These are phyloP conservation scores for Leccinum variabile DNA, from an alignment of 1,284 basidiomycete genomes.

Conservation along the genomic window DNA sequence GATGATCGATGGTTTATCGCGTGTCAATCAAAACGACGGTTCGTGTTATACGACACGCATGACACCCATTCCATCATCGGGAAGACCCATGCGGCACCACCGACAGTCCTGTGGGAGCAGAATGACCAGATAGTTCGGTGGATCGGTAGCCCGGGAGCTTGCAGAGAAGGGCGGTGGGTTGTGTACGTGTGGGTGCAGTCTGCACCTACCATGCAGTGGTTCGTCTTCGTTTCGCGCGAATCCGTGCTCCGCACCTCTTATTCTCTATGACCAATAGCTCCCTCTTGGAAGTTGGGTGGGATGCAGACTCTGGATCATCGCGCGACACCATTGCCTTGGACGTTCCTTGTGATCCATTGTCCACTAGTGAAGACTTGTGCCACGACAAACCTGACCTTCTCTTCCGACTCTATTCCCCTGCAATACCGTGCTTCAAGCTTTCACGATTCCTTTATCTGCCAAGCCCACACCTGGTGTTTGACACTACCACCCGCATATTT, in stretches of 20 bases:
- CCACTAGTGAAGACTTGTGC: background rate
- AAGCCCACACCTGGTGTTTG: background rate
- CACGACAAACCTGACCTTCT: too few species aligned
- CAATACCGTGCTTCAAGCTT: too few species aligned
- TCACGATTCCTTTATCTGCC: slow-evolving; percentile 1
- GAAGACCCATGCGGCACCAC: background rate
- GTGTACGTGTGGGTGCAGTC: background rate
- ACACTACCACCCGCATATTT: background rate
- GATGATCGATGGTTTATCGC: background rate
- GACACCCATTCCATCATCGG: too few species aligned
- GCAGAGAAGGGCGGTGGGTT: background rate
- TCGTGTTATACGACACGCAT: background rate
- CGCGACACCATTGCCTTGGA: background rate
- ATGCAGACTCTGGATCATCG: background rate
- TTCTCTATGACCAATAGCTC: background rate
- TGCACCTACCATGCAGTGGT: background rate
- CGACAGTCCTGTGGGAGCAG: background rate
- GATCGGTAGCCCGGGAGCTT: too few species aligned
- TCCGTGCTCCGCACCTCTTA: background rate
- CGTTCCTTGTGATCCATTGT: background rate
- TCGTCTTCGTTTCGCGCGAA: background rate
- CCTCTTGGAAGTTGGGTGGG: background rate
- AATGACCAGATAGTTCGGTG: background rate
- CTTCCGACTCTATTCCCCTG: too few species aligned
- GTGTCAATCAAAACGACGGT: background rate